These are phyloP conservation scores for Volvariella surrecta DNA, from an alignment of 1,284 basidiomycete genomes.

Conservation along the genomic window DNA sequence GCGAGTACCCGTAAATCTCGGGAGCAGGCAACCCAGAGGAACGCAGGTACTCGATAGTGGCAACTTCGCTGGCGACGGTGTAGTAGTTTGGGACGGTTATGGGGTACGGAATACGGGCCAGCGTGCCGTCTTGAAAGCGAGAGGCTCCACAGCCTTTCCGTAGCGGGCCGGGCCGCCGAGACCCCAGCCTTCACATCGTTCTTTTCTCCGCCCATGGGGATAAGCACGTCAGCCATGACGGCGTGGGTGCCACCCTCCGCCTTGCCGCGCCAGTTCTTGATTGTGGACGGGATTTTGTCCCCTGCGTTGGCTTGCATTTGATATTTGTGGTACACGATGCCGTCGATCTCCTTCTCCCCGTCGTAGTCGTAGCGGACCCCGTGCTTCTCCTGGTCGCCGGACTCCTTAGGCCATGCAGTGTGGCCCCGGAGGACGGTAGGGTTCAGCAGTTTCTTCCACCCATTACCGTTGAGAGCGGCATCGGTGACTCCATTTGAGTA, in stretches of 20 bases:
- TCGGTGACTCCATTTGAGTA: too few species aligned
- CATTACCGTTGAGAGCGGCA: too few species aligned
- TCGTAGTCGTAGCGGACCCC: constrained; percentile 6
- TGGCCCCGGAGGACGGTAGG: constrained; percentile 1
- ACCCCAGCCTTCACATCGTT: too few species aligned
- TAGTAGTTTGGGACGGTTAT: constrained; percentile 31
- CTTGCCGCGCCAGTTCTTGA: too few species aligned
- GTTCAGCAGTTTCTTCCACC: constrained; percentile 1
- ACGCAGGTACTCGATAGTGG: constrained; percentile 40
- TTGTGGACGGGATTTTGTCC: too few species aligned
- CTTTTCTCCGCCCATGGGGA: constrained; percentile 76
- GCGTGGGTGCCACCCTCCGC: too few species aligned
- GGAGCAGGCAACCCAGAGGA: constrained; percentile 25
- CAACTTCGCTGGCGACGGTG: constrained; percentile 42
- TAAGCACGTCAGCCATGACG: too few species aligned
- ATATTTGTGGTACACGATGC: neutral
- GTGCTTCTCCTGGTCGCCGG: constrained; percentile 3
- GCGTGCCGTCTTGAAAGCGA: too few species aligned
- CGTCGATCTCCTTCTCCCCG: neutral
- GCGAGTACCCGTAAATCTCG: constrained; percentile 42
- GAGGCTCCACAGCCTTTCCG: too few species aligned
- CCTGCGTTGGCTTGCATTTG: too few species aligned
- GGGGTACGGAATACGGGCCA: constrained; percentile 42
- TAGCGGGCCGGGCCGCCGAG: too few species aligned
- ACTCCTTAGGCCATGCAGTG: constrained; percentile 4